Evolutionary conservation across 2,329 filamentous ascomycete genomes (phyloP), one percentile per base, ranked within the genome.

Genomic region (Ophiostoma perfectum): DNA sequence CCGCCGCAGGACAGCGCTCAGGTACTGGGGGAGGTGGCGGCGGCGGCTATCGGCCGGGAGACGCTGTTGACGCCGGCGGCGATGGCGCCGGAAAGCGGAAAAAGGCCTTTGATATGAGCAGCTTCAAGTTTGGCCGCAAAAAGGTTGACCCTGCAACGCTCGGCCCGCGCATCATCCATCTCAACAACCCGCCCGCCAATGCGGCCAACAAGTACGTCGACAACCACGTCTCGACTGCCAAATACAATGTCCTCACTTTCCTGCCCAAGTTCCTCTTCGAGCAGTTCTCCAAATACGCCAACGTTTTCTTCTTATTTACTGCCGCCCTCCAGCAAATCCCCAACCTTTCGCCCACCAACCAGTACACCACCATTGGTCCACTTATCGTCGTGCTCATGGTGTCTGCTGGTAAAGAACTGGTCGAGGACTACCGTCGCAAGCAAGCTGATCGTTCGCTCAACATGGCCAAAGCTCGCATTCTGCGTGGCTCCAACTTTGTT

Each of bases 271-370:
- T 99, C 80, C 83, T 99, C 68, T 93, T 94, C 78, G 95, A 99
- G 78, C 95, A 99, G 78, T 99, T 99, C 80, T 97, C 93, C 71
- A 99, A 97, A 82, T 97, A 97, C 79, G 95, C 95, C 82, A 99
- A 99, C 80, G 80, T 99, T 76, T 99, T 99, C 83, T 99, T 99
- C 90, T 86, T 99, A 77, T 98, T 99, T 79, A 99, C 95, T 49
- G 93, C 95, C 16, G 89, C 87, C 55, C 81, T 99, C 63, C 95
- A 99, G 81, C 95, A 99, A 78, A 97, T 99, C 71, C 95, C 95
- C 36, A 89, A 90, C 72, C 89, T 99, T 71, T 97, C 93, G 45
- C 95, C 96, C 7, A 99, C 95, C 9, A 98, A 97, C 80, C 86
- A 84, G 78, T 99, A 93, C 77, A 99, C 95, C 5, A 99, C 96